These are phyloP conservation scores for Berberis thunbergii DNA, from an alignment of 164 flowering plant species.

Conservation along the genomic window DNA sequence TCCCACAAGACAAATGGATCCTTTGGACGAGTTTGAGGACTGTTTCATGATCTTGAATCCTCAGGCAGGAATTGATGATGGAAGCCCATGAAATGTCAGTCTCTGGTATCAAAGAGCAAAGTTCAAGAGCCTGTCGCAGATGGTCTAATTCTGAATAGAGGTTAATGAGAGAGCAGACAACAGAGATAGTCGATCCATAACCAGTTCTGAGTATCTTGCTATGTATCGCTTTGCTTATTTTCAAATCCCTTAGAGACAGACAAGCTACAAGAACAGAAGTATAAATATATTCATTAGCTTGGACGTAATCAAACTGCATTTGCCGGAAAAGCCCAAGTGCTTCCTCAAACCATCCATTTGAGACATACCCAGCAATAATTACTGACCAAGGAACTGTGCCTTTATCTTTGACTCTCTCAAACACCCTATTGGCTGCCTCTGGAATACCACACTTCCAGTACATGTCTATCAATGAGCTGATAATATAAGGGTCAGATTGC, in stretches of 20 bases:
- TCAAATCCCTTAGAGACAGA: conserved; percentile 16
- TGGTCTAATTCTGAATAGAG: conserved; percentile 17
- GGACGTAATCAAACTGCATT: conserved; percentile 15
- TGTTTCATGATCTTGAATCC: conserved; percentile 13
- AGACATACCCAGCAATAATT: conserved; percentile 19
- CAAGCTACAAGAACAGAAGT: conserved; percentile 26
- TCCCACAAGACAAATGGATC: conserved; percentile 16
- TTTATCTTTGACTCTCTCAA: conserved; percentile 17
- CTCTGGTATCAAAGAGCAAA: conserved; percentile 17
- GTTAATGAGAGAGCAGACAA: conserved; percentile 16
- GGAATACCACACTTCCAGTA: conserved; percentile 27
- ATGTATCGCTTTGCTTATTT: conserved; percentile 19
- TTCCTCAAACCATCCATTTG: conserved; percentile 18
- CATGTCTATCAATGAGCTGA: conserved; percentile 24
- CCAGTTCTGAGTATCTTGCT: conserved; percentile 18
- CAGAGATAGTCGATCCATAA: conserved; percentile 16
- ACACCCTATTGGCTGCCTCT: conserved; percentile 21
- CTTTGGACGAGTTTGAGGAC: conserved; percentile 13
- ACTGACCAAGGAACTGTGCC: conserved; percentile 29
- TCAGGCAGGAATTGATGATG: conserved; percentile 16
- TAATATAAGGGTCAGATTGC: conserved; percentile 14
- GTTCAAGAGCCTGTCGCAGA: conserved; percentile 17
- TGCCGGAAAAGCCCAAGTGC: conserved; percentile 13
- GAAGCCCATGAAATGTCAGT: conserved; percentile 16
- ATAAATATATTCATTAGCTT: conserved; percentile 23